Base-by-base conservation (phyloP, 306 rosid species). In the Casuarina glauca region DNA sequence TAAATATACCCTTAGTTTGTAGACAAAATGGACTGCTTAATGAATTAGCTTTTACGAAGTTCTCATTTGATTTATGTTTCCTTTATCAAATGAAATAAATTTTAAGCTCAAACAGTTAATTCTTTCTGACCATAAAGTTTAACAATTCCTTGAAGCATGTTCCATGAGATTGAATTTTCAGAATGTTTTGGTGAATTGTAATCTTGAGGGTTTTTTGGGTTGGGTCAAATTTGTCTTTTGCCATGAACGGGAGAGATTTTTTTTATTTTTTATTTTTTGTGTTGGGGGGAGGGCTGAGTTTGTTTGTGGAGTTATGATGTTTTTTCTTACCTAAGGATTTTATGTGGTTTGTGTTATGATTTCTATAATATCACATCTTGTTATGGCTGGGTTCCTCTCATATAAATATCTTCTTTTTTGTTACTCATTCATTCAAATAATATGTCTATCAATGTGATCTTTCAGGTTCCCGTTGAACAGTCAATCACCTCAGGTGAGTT, bases 381-480 rank as follows among this genome's bases (percentile, higher is more conserved):
- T 64, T 79, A 19, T 58, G 76, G 57, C 67, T 76, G 70, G 17
- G 64, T 57, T 77, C 32, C 63, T 41, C 60, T 52, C 43, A 2
- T 69, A 52, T 64, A 32, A 36, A 46, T 70, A 41, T 69, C 43
- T 62, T n/a, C 38, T 35, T 7, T 64, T 73, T 52, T 67, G 48
- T 70, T 32, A 16, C 12, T 72, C 35, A 1, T 70, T 64, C 64
- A 66, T 45, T 2, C 9, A n/a, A 72, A 13, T 15, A 74, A 63
- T 73, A 70, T 74, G 60, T 46, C 70, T 51, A 46, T 70, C 44
- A 36, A 39, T 80, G 48, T 78, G 67, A 67, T 38, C 80, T 89
- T 86, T 61, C 89, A 95, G 98, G 90, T 74, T 92, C 74, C 89
- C 93, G 67, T 82, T 84, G 72, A 79, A 68, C 71, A 72, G 90